These are phyloP conservation scores for Neurospora tetrasperma DNA, from an alignment of 495 filamentous ascomycete species.

Conservation along the genomic window DNA sequence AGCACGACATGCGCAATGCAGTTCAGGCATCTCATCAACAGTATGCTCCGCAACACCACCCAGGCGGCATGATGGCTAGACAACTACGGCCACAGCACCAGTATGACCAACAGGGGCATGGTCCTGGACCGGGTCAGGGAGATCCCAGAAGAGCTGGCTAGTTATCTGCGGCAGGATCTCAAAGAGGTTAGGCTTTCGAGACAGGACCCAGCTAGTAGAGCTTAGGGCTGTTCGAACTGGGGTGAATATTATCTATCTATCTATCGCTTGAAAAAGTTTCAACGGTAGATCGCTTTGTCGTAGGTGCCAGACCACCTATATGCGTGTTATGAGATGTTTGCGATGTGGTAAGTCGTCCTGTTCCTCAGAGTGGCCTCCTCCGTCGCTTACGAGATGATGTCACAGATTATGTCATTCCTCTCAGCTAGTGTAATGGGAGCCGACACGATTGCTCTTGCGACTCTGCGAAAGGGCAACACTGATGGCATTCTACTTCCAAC, in stretches of 20 bases:
- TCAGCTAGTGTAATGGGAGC: not conserved
- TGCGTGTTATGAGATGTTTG: not conserved
- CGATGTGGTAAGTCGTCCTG: not conserved
- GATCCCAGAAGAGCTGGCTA: conserved; percentile 3
- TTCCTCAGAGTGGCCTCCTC: not conserved
- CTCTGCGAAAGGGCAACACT: not conserved
- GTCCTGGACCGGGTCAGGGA: not conserved
- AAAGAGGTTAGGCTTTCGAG: not conserved
- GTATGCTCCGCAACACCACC: conserved; percentile 6
- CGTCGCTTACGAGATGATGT: not conserved
- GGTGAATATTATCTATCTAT: not conserved
- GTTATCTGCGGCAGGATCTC: not conserved
- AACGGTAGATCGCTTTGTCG: not conserved
- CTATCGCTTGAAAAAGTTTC: not conserved
- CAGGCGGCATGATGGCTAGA: conserved; percentile 17
- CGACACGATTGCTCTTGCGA: not conserved
- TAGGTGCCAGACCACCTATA: not conserved
- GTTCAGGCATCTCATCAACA: conserved; percentile 4
- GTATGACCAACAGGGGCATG: conserved; percentile 8
- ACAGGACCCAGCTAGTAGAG: not conserved
- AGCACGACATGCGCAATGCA: conserved; percentile 9
- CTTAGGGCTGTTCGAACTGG: not conserved
- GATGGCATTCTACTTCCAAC: not conserved
- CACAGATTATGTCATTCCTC: not conserved
- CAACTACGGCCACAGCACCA: conserved; percentile 26